phyloP scores from a whole-genome alignment of 169 alveolate species.

The Cryptosporidium sp. region DNA sequence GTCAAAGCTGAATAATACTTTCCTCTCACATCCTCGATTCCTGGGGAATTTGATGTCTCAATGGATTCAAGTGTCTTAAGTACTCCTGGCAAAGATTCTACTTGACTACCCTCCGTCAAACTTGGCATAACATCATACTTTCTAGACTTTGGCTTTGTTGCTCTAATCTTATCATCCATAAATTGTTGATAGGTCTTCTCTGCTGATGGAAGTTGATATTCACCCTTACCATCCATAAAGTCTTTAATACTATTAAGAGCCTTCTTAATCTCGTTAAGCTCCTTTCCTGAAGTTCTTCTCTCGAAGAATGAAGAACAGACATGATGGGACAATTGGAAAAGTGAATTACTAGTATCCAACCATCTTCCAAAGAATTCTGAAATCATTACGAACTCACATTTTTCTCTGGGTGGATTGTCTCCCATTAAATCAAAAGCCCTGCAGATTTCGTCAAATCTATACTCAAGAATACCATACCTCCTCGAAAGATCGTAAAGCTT shows the following conservation, averaged over 20 bases:
- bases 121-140: constrained; percentile 67
- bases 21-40: constrained; percentile 70
- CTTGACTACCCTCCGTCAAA: constrained; percentile 69
- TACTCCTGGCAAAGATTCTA: constrained; percentile 65
- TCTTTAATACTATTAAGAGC: constrained; percentile 64
- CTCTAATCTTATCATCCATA: constrained; percentile 38
- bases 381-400: constrained; percentile 47
- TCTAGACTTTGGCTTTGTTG: constrained; percentile 28
- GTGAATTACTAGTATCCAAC: constrained; percentile 64
- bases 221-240: constrained; percentile 73
- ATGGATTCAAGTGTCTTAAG: constrained; percentile 57
- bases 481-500: constrained; percentile 53
- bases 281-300: constrained; percentile 63
- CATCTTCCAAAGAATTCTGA: constrained; percentile 72
- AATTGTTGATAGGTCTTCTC: constrained; percentile 72
- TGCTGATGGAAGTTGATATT: constrained; percentile 31
- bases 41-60: constrained; percentile 48
- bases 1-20: constrained; percentile 41
- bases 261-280: constrained; percentile 59
- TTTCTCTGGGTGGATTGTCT: constrained; percentile 72
- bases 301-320: constrained; percentile 54
- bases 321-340: constrained; percentile 62
- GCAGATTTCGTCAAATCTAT: constrained; percentile 72
- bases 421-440: constrained; percentile 67
- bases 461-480: constrained; percentile 54